Evolutionary conservation across 495 filamentous ascomycete species (phyloP).

Genomic region (Lasiosphaeria ovina): DNA sequence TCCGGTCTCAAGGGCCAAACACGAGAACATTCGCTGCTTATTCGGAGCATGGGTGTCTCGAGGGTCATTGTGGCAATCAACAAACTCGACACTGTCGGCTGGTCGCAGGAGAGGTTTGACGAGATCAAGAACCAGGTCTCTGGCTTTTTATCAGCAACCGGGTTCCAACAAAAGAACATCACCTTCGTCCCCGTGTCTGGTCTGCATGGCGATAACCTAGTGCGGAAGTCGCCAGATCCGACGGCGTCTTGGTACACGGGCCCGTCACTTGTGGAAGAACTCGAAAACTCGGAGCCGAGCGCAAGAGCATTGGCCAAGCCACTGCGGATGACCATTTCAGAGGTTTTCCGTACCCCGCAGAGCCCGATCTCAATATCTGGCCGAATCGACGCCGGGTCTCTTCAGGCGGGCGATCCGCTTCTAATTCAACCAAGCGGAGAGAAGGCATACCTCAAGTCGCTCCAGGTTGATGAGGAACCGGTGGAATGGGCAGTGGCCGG

Average conservation of each 20-base stretch:
- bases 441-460: slow-evolving; percentile 69
- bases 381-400: slow-evolving; percentile 76
- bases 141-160: slow-evolving; percentile 76
- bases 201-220: slow-evolving; percentile 82
- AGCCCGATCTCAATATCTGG: slow-evolving; percentile 81
- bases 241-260: slow-evolving; percentile 75
- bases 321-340: slow-evolving; percentile 76
- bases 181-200: slow-evolving; percentile 88
- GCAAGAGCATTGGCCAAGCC: slow-evolving; percentile 72
- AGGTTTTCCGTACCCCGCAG: slow-evolving; percentile 65
- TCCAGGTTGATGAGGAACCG: slow-evolving; percentile 70
- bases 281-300: slow-evolving; percentile 75
- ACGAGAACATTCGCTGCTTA: slow-evolving; percentile 84
- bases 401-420: slow-evolving; percentile 81
- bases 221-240: slow-evolving; percentile 54
- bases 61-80: slow-evolving; percentile 88
- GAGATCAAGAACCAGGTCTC: slow-evolving; percentile 83
- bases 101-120: slow-evolving; percentile 76
- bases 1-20: slow-evolving; percentile 92
- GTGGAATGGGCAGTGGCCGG: slow-evolving; percentile 94
- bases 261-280: slow-evolving; percentile 72
- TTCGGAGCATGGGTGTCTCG: slow-evolving; percentile 88
- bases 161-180: slow-evolving; percentile 76
- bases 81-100: slow-evolving; percentile 83
- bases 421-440: slow-evolving; percentile 77